A percentile compares a stretch with the other conserved stretches of the same genome.
Conservation (phyloP, 257 asterid genomes). For the Nicotiana noctiflora region DNA sequence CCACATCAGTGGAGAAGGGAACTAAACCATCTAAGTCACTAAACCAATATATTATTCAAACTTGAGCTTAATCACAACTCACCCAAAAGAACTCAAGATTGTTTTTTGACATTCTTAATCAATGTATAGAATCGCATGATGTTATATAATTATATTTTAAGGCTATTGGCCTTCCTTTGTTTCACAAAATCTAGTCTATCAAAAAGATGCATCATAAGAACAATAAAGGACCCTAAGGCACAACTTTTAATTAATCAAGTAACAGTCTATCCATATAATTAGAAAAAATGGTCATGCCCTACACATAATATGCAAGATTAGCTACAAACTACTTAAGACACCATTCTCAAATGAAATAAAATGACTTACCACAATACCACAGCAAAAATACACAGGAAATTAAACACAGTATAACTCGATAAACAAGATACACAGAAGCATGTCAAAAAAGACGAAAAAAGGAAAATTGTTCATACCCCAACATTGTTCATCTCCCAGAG, state of each 20-base stretch:
- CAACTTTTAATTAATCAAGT: background rate
- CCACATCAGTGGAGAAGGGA: background rate
- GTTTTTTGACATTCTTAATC: background rate
- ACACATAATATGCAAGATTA: background rate
- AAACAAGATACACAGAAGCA: background rate
- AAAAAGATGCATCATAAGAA: background rate
- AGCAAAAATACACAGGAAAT: background rate
- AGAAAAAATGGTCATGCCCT: background rate
- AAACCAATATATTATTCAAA: background rate
- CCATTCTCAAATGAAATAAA: background rate
- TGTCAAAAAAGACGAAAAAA: background rate
- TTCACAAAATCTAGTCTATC: background rate
- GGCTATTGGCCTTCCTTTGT: background rate
- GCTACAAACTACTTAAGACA: background rate
- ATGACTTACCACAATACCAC: background rate
- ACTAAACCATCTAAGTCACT: background rate
- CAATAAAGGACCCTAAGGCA: background rate
- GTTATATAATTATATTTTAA: too few relatives aligned
- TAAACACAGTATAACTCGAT: background rate
- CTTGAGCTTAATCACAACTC: background rate
- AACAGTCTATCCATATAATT: background rate
- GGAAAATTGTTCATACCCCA: slow-evolving; percentile 39
- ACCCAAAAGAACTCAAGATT: background rate
- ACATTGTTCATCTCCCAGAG: slow-evolving; percentile 61
- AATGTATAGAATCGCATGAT: background rate